Evolutionary conservation across 257 asterid species (phyloP).

Genomic region (Ophiorrhiza pumila): DNA sequence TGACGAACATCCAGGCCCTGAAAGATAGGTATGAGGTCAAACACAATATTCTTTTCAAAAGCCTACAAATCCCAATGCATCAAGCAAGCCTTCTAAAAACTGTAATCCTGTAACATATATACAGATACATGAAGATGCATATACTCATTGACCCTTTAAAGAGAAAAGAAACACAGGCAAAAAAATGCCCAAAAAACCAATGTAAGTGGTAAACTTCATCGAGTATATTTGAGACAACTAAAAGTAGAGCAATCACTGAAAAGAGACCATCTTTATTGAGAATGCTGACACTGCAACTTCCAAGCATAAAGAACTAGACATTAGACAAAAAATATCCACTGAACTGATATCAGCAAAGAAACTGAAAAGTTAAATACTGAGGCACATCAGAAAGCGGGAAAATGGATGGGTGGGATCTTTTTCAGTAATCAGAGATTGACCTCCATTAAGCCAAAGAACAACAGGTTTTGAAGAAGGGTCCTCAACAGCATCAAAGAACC

Average conservation of each 20-base stretch:
- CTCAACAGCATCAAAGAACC: constrained; percentile 89
- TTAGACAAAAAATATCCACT: background rate
- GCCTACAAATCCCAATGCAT: background rate
- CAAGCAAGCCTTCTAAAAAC: background rate
- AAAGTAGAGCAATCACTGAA: background rate
- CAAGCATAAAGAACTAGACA: background rate
- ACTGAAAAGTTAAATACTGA: background rate
- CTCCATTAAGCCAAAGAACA: constrained; percentile 98
- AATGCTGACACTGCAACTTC: background rate
- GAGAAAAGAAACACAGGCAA: too few species aligned
- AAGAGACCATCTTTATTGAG: background rate
- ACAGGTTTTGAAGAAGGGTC: constrained; percentile 83
- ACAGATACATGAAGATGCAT: background rate
- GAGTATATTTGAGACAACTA: background rate
- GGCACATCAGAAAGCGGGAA: background rate
- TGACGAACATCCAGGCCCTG: constrained; percentile 98
- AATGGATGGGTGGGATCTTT: too few species aligned
- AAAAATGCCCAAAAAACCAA: too few species aligned
- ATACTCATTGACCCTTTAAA: too few species aligned
- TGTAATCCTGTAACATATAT: background rate
- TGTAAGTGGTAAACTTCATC: too few species aligned
- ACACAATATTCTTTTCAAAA: constrained; percentile 8
- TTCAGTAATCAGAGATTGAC: constrained; percentile 26
- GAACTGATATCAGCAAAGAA: constrained; percentile 1
- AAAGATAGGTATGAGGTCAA: constrained; percentile 15